These are phyloP conservation scores for Ceratocystis diversiconidia DNA, from an alignment of 2,329 filamentous ascomycete genomes.

Conservation along the genomic window DNA sequence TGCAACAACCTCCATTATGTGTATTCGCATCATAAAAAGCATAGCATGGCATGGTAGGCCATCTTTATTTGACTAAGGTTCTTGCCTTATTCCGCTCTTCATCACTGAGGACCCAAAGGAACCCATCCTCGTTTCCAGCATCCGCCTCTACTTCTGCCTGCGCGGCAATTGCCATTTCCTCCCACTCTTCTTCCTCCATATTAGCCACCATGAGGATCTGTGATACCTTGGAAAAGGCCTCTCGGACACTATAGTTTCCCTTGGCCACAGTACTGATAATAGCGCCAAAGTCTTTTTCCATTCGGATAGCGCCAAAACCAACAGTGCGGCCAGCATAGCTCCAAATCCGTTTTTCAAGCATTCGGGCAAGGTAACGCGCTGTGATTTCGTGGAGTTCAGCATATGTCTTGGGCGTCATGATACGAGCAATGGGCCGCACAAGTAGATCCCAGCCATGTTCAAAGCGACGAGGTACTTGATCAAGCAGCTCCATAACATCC, in stretches of 20 bases:
- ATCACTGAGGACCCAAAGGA: constrained; percentile 55
- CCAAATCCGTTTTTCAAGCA: constrained; percentile 80
- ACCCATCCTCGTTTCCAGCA: constrained; percentile 40
- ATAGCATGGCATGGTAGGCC: background rate
- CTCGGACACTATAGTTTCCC: constrained; percentile 63
- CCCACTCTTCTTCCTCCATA: constrained; percentile 95
- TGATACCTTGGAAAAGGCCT: constrained; percentile 58
- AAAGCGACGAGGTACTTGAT: constrained; percentile 65
- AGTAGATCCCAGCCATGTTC: constrained; percentile 74
- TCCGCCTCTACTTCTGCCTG: background rate
- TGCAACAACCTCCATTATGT: background rate
- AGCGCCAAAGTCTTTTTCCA: constrained; percentile 71
- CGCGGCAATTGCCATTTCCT: constrained; percentile 43
- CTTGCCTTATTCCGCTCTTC: constrained; percentile 64
- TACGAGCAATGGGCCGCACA: constrained; percentile 67
- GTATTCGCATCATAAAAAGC: background rate
- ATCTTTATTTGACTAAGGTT: constrained; percentile 40
- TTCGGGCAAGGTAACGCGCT: constrained; percentile 57
- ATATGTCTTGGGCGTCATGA: constrained; percentile 68
- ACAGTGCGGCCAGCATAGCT: constrained; percentile 66
- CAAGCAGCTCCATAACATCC: constrained; percentile 40
- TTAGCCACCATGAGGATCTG: constrained; percentile 80
- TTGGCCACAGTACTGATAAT: constrained; percentile 54
- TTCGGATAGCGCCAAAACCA: constrained; percentile 63
- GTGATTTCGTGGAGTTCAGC: constrained; percentile 61